These are phyloP conservation scores for Drechslera avenae DNA, from an alignment of 2,329 filamentous ascomycete genomes.

Conservation along the genomic window DNA sequence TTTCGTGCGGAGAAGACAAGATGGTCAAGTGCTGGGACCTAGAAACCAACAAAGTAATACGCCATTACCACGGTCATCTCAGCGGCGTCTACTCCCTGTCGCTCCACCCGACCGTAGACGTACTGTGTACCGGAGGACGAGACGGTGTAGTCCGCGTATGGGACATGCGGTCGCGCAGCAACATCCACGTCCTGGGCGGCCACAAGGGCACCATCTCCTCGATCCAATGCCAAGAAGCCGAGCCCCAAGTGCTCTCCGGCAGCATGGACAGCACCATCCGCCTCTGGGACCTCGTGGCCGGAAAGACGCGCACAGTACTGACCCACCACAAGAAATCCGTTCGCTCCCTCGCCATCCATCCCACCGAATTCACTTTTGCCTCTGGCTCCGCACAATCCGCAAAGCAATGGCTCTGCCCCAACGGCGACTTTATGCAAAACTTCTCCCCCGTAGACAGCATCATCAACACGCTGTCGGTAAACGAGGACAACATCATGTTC, in stretches of 20 bases:
- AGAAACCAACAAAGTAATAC: slow-evolving; percentile 92
- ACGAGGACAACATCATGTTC: slow-evolving; percentile 94
- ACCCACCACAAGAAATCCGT: slow-evolving; percentile 99
- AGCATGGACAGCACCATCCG: slow-evolving; percentile 71
- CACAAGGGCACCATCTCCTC: slow-evolving; percentile 91
- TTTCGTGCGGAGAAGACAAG: slow-evolving; percentile 98
- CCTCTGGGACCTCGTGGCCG: slow-evolving; percentile 93
- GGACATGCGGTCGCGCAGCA: slow-evolving; percentile 95
- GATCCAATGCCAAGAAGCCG: slow-evolving; percentile 90
- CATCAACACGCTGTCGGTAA: slow-evolving; percentile 91
- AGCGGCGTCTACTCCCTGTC: slow-evolving; percentile 93
- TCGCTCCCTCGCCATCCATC: slow-evolving; percentile 80
- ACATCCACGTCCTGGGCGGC: slow-evolving; percentile 89
- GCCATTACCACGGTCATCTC: slow-evolving; percentile 92
- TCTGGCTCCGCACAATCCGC: slow-evolving; percentile 90
- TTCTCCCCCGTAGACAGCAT: slow-evolving; percentile 96
- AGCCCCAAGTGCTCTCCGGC: slow-evolving; percentile 92
- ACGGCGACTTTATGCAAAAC: slow-evolving; percentile 98
- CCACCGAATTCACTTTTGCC: slow-evolving; percentile 94
- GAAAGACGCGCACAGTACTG: slow-evolving; percentile 92
- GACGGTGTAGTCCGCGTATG: slow-evolving; percentile 95
- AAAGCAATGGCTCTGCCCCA: slow-evolving; percentile 99
- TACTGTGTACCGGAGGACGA: slow-evolving; percentile 90
- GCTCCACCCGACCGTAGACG: slow-evolving; percentile 92
- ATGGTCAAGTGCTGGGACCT: slow-evolving; percentile 99